Conservation (phyloP, 1,284 basidiomycete genomes). For the Sanguinoderma infundibulare region DNA sequence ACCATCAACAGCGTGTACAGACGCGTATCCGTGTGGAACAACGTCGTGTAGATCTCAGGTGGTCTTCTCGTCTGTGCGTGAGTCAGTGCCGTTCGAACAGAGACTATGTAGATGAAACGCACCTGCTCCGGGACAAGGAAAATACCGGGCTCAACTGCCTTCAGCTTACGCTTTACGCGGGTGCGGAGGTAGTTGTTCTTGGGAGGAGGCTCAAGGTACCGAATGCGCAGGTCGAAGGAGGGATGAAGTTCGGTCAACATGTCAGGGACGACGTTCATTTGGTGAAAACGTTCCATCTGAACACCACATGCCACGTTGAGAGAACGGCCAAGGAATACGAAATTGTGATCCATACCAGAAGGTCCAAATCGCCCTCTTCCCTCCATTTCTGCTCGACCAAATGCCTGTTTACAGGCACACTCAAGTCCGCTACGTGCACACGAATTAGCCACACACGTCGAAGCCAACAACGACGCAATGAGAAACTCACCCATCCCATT, state of each 20-base stretch:
- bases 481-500: slow-evolving; percentile 74
- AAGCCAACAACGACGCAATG: background rate
- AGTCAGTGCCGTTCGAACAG: background rate
- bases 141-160: slow-evolving; percentile 73
- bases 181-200: slow-evolving; percentile 33
- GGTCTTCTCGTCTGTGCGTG: slow-evolving; percentile 58
- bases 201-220: slow-evolving; percentile 47
- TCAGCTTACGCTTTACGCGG: slow-evolving; percentile 44
- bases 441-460: background rate
- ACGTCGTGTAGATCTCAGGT: slow-evolving; percentile 71
- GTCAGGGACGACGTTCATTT: slow-evolving; percentile 93
- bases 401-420: slow-evolving; percentile 74
- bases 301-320: background rate
- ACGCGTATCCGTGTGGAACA: slow-evolving; percentile 80
- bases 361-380: slow-evolving; percentile 80
- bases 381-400: slow-evolving; percentile 88
- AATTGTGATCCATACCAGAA: slow-evolving; percentile 64
- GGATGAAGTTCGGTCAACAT: slow-evolving; percentile 77
- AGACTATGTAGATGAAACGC: slow-evolving; percentile 24
- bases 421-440: slow-evolving; percentile 58
- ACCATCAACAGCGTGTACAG: slow-evolving; percentile 91
- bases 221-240: slow-evolving; percentile 72
- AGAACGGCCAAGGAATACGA: background rate
- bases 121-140: slow-evolving; percentile 70
- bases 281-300: slow-evolving; percentile 89